A percentile compares a stretch with the other conserved stretches of the same genome.
Evolutionary conservation across 1,284 basidiomycete genomes (phyloP).

Genomic region (Pseudomicrostroma phylloplanum): DNA sequence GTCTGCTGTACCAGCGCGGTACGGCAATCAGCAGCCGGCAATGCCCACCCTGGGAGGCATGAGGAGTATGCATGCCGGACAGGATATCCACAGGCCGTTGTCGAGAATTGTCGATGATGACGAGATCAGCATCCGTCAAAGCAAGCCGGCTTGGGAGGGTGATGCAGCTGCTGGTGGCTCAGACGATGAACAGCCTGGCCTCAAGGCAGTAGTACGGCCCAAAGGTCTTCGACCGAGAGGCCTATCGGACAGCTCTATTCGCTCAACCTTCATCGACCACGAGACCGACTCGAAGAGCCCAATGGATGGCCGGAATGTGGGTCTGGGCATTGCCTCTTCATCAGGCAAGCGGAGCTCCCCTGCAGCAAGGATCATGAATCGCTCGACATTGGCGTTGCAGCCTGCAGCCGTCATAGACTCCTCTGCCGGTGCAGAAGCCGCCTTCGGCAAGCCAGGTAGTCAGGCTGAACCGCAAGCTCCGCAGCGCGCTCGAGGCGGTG

Average conservation of each 20-base stretch:
- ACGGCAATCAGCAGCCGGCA: neutral
- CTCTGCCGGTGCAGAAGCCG: no score
- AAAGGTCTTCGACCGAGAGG: conserved; percentile 30
- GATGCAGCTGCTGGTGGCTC: neutral
- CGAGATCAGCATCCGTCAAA: conserved; percentile 36
- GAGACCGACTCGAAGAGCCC: conserved; percentile 6
- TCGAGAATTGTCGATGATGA: conserved; percentile 41
- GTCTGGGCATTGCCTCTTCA: conserved; percentile 10
- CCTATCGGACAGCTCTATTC: conserved; percentile 44
- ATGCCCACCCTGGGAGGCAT: neutral
- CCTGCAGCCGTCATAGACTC: neutral
- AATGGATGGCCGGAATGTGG: conserved; percentile 9
- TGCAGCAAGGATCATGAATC: conserved; percentile 38
- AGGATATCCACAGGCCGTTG: conserved; percentile 10
- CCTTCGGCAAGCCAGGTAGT: no score
- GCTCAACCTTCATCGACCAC: conserved; percentile 41
- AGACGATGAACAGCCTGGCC: neutral
- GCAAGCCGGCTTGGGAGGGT: conserved; percentile 21
- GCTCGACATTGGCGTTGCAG: conserved; percentile 36
- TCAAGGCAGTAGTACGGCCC: neutral
- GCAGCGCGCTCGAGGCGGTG: no score
- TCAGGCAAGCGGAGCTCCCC: conserved; percentile 21
- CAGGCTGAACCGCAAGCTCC: no score
- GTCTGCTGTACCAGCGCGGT: neutral
- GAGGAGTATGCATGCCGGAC: conserved; percentile 5